Conservation (phyloP, 257 asterid genomes). For the Ehretia macrophylla region DNA sequence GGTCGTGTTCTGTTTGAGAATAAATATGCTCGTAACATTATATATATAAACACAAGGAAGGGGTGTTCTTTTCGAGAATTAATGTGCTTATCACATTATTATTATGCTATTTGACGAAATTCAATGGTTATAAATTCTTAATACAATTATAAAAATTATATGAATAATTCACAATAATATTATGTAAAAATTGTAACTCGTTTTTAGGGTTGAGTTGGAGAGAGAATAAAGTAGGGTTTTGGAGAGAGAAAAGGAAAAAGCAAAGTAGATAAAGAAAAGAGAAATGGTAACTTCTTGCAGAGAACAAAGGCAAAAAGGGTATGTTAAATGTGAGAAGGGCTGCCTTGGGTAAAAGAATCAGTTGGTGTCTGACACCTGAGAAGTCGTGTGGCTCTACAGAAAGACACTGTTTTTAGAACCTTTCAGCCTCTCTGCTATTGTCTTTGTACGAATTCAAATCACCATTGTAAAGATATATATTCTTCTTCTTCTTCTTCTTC, state of each 20-base stretch:
- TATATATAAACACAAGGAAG: no score
- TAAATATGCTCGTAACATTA: no score
- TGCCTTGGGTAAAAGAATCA: constrained; percentile 37
- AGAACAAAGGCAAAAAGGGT: constrained; percentile 45
- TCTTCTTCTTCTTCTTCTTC: constrained; percentile 69
- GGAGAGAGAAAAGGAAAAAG: constrained; percentile 27
- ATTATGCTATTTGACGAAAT: no score
- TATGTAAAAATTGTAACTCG: constrained; percentile 22
- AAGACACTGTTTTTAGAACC: constrained; percentile 40
- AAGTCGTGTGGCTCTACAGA: constrained; percentile 40
- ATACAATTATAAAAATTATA: no score
- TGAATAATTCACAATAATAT: constrained; percentile 44
- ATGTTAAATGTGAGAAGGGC: constrained; percentile 6
- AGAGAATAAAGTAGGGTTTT: constrained; percentile 67
- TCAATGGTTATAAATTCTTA: constrained; percentile 30
- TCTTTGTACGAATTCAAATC: constrained; percentile 22
- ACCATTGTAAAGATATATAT: constrained; percentile 12
- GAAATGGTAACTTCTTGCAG: constrained; percentile 70
- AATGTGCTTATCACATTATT: no score
- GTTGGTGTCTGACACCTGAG: constrained; percentile 45
- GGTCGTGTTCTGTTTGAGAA: no score
- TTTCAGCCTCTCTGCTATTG: constrained; percentile 20
- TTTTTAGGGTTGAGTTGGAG: constrained; percentile 48
- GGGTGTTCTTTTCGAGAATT: no score
- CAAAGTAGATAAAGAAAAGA: constrained; percentile 22